These are phyloP conservation scores for Erigeron canadensis DNA, from an alignment of 129 eudicot genomes.

Conservation along the genomic window DNA sequence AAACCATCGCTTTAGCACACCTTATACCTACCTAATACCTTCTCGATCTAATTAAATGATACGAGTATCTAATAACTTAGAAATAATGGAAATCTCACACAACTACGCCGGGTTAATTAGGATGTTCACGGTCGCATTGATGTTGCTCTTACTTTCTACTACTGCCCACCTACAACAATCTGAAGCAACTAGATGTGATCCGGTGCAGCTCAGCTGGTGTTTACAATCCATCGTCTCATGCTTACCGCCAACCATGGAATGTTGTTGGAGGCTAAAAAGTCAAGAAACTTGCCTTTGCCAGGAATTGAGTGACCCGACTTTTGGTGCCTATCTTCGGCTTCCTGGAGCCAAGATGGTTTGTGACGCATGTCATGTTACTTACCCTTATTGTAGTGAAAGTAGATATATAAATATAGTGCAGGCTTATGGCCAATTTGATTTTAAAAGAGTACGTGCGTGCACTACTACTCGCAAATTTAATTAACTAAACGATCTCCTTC, in stretches of 20 bases:
- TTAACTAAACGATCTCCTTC: too few relatives aligned
- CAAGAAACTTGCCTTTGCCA: conserved; percentile 19
- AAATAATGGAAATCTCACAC: not conserved
- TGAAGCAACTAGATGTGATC: not conserved
- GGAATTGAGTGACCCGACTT: conserved; percentile 14
- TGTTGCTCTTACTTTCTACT: not conserved
- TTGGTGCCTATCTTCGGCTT: conserved; percentile 14
- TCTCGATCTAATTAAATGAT: not conserved
- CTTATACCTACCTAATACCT: too few relatives aligned
- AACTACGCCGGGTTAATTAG: not conserved
- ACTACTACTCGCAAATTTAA: too few relatives aligned
- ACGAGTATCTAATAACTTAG: not conserved
- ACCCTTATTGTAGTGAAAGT: conserved; percentile 18
- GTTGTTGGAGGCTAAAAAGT: conserved; percentile 15
- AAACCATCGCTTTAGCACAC: not conserved
- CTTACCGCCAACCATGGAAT: not conserved
- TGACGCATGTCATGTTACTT: conserved; percentile 3
- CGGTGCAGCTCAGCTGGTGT: conserved; percentile 11
- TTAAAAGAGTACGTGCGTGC: too few relatives aligned
- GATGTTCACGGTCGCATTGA: not conserved
- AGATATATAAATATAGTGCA: too few relatives aligned
- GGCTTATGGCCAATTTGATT: too few relatives aligned
- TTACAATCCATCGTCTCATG: conserved; percentile 6
- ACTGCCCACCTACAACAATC: not conserved
- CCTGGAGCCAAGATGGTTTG: conserved; percentile 19